Evolutionary conservation across 176 grass and related monocot genomes (phyloP), one percentile per base, ranked within the genome.

Genomic region (Hsuehochloa calcarea): DNA sequence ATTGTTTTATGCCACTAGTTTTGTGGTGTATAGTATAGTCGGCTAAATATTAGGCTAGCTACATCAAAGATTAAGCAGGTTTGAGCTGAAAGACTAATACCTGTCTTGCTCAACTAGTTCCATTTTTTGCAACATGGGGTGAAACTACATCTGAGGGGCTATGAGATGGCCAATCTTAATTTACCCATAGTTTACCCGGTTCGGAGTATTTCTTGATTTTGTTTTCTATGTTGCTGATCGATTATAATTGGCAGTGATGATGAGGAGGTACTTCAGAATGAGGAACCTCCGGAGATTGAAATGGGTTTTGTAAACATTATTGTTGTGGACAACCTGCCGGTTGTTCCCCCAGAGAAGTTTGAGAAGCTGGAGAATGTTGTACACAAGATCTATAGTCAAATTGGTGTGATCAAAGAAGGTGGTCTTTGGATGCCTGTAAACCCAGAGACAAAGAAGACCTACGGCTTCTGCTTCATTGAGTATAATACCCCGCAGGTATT

Each of bases 371-470:
- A 95, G 64, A 92, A 88, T 61, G 91, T 97, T 1, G 41, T 95
- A 25, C 90, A 82, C 26, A 97, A 97, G 79, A 97, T 97, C 23
- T 95, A 95, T 56, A 85, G 89, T 59, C 95, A 95, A 75, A 93
- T 89, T 79, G 95, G 95, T 3, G 67, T 64, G 41, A 93, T 95
- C 61, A 97, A 88, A 83, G 95, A 97, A 82, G 91, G 78, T 26
- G 93, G 95, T 26, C 79, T 97, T 74, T 93, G 90, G 92, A 97
- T 97, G 95, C 95, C 95, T 4, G 72, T 94, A 34, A 82, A 95
- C 72, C 80, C 82, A 54, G 89, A 94, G 10, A 93, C 93, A 37
- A 82, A 95, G 44, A 97, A 91, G 89, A 93, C 93, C 8, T 84
- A 91, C 3, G 95, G 95, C 1, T 97, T 93, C 80, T 93, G 95